phyloP scores from a whole-genome alignment of 768 basidiomycete genomes.

The Hericium alpestre region DNA sequence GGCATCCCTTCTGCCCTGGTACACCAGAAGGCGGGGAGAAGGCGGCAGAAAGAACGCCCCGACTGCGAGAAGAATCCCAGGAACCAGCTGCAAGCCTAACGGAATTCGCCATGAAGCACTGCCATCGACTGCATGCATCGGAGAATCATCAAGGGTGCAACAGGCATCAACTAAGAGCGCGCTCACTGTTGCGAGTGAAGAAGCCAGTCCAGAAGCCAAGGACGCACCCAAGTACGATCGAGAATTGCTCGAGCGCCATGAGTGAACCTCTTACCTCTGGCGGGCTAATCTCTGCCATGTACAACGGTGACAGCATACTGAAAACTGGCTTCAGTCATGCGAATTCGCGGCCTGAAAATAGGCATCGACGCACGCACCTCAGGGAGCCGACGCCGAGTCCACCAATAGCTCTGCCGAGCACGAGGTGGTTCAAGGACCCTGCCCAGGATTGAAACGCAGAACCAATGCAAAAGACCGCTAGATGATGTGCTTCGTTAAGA shows the following conservation, averaged over 20 bases:
- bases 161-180: not conserved
- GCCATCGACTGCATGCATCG: constrained; percentile 33
- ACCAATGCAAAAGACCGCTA: constrained; percentile 64
- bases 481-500: not conserved
- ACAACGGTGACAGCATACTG: constrained; percentile 72
- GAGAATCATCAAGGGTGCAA: not conserved
- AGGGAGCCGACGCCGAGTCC: constrained; percentile 66
- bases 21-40: constrained; percentile 50
- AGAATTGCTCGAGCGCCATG: constrained; percentile 69
- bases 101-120: constrained; percentile 72
- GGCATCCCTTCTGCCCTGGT: constrained; percentile 44
- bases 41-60: constrained; percentile 53
- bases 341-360: not conserved
- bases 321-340: not conserved
- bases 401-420: constrained; percentile 63
- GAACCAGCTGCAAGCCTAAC: constrained; percentile 58
- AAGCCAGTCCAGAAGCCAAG: constrained; percentile 80
- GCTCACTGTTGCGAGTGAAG: constrained; percentile 51
- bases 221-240: constrained; percentile 74
- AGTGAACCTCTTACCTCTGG: constrained; percentile 73
- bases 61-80: constrained; percentile 53
- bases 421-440: constrained; percentile 41
- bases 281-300: constrained; percentile 78
- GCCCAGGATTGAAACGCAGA: constrained; percentile 61
- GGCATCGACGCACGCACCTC: constrained; percentile 26